These are phyloP conservation scores for Coemansia sp. DNA, from an alignment of 192 early-diverging fungal species.

Conservation along the genomic window DNA sequence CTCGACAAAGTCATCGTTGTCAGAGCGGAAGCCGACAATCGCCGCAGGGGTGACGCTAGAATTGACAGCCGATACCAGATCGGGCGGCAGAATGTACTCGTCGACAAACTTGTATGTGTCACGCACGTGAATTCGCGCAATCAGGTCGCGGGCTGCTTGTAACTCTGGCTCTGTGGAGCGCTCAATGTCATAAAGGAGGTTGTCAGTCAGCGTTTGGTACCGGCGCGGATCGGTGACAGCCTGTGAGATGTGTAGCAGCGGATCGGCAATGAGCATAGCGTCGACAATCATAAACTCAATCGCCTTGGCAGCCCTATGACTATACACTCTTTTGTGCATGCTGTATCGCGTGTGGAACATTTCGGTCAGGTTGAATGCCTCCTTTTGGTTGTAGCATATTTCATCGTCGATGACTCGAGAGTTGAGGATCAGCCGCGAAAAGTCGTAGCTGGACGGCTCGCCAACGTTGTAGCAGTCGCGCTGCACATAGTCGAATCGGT, in stretches of 20 bases:
- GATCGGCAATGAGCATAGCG: slow-evolving; percentile 79
- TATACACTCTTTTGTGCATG: slow-evolving; percentile 83
- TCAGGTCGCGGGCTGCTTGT: slow-evolving; percentile 63
- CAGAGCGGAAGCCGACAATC: slow-evolving; percentile 62
- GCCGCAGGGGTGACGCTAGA: slow-evolving; percentile 56
- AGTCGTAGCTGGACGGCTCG: slow-evolving; percentile 59
- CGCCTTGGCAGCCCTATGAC: slow-evolving; percentile 74
- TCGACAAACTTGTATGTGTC: slow-evolving; percentile 88
- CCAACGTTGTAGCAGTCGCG: slow-evolving; percentile 76
- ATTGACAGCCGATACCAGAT: slow-evolving; percentile 28
- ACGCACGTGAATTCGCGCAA: slow-evolving; percentile 73
- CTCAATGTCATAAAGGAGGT: slow-evolving; percentile 74
- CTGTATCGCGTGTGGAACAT: slow-evolving; percentile 80
- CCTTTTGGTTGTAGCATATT: slow-evolving; percentile 87
- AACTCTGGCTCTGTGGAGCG: slow-evolving; percentile 63
- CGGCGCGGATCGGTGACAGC: slow-evolving; percentile 63
- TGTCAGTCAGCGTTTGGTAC: slow-evolving; percentile 81
- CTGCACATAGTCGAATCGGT: slow-evolving; percentile 84
- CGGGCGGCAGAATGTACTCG: slow-evolving; percentile 65
- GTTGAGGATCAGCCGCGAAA: slow-evolving; percentile 71
- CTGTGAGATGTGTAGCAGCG: slow-evolving; percentile 60
- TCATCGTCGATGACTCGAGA: slow-evolving; percentile 85
- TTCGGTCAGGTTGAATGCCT: slow-evolving; percentile 85
- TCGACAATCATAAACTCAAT: slow-evolving; percentile 93
- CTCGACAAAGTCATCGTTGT: slow-evolving; percentile 61